phyloP scores from a whole-genome alignment of 202 grass and related monocot species.

The Schoenoplectus tabernaemontani region DNA sequence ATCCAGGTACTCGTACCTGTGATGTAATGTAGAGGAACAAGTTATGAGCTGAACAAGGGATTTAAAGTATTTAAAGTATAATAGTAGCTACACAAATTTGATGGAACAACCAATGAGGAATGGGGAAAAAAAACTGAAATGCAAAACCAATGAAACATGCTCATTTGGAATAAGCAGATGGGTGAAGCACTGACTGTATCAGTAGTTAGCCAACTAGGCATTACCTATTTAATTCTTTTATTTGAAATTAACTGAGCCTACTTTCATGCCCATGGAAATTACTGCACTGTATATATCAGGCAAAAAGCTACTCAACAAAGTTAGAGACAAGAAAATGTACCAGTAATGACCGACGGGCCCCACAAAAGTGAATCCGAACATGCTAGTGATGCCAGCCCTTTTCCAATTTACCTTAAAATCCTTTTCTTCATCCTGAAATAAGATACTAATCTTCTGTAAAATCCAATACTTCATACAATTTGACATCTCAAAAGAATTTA shows the following conservation, averaged over 20 bases:
- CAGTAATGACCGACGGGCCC: conserved; percentile 94
- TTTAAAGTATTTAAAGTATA: too few species aligned
- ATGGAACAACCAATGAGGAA: not conserved
- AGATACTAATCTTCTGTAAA: conserved; percentile 9
- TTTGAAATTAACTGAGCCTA: not conserved
- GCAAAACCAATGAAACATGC: not conserved
- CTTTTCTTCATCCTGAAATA: conserved; percentile 58
- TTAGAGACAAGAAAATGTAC: conserved; percentile 34
- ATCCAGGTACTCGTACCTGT: conserved; percentile 90
- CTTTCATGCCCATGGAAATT: not conserved
- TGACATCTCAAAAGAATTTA: not conserved
- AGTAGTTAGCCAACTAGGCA: not conserved
- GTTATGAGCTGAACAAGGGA: not conserved
- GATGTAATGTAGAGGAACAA: not conserved
- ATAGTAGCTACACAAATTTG: not conserved
- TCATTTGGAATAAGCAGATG: not conserved
- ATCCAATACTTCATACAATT: not conserved
- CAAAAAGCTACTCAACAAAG: not conserved
- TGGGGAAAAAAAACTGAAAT: not conserved
- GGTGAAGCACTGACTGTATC: not conserved
- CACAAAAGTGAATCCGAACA: conserved; percentile 90
- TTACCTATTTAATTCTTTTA: not conserved
- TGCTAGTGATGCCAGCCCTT: conserved; percentile 78
- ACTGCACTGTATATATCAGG: not conserved
- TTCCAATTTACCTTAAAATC: conserved; percentile 91